phyloP scores from a whole-genome alignment of 2,329 filamentous ascomycete genomes.

The Whalleya microplaca region DNA sequence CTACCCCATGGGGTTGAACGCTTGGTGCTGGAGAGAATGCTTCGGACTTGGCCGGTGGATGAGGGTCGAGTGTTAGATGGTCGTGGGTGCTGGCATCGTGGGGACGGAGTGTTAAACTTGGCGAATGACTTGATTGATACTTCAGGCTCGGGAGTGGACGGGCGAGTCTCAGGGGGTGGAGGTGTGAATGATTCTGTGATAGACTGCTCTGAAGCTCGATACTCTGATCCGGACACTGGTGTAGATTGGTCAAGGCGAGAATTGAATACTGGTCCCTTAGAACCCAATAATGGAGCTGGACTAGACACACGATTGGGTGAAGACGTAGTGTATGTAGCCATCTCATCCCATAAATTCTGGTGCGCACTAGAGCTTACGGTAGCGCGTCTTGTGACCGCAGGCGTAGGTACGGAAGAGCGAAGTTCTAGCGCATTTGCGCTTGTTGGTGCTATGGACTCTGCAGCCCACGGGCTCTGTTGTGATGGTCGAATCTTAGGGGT shows the following conservation, averaged over 20 bases:
- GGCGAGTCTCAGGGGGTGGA: constrained; percentile 35
- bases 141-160: constrained; percentile 49
- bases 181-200: constrained; percentile 21
- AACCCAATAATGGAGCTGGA: not conserved
- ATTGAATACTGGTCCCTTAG: not conserved
- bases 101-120: constrained; percentile 55
- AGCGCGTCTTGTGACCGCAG: not conserved
- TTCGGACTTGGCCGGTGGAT: constrained; percentile 16
- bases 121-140: constrained; percentile 57
- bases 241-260: not conserved
- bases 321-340: not conserved
- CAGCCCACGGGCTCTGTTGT: constrained; percentile 38
- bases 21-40: constrained; percentile 28
- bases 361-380: not conserved
- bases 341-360: constrained; percentile 10
- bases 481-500: constrained; percentile 25
- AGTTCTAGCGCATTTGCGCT: not conserved
- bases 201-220: not conserved
- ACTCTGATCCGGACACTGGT: not conserved
- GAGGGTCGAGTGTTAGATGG: constrained; percentile 5
- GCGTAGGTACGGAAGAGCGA: not conserved
- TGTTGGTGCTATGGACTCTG: constrained; percentile 8
- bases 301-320: not conserved
- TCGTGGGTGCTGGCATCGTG: constrained; percentile 38
- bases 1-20: constrained; percentile 20